Evolutionary conservation across 176 grass and related monocot genomes (phyloP), one percentile per base, ranked within the genome.

Genomic region (Typha latifolia): DNA sequence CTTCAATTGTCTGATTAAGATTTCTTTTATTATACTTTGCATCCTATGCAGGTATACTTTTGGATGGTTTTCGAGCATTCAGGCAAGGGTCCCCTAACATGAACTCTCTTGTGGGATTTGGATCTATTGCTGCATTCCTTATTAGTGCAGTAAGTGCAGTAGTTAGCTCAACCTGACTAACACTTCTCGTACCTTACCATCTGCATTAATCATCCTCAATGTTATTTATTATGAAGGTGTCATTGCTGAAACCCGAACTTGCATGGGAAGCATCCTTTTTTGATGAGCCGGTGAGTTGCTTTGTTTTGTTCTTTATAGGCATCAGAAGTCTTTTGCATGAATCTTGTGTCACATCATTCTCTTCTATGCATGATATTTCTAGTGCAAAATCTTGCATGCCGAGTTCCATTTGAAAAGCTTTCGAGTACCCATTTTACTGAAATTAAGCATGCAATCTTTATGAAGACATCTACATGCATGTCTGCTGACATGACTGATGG

Each of bases 51-150:
- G 93, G 89, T 82, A 91, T 96, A 82, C 75, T 96, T 67, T 96
- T 91, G 22, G 93, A 96, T 62, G 93, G 93, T 14, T 26, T 91
- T 67, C 79, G 93, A 82, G 88, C 93, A 61, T 91, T 96, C 78
- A 85, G 81, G 65, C 89, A 96, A 81, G 85, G 82, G 23, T 89
- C 93, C 32, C 93, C 93, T 32, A 96, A 96, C 73, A 96, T 96
- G 93, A 96, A 96, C 51, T 96, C 93, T 76, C 85, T 96, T 72
- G 93, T 96, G 69, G 93, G 93, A 70, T 91, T 91, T 49, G 93
- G 93, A 4, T 96, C 93, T 49, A 77, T 78, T 49, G 93, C 93
- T 73, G 88, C 93, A 66, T 96, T 96, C 84, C 61, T 84, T 65
- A 89, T 96, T 18, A 96, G 93, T 79, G 80, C 88, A 65, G 93